Evolutionary conservation across 331 rosid genomes (phyloP), one percentile per base, ranked within the genome.

Genomic region (Ulmus americana): DNA sequence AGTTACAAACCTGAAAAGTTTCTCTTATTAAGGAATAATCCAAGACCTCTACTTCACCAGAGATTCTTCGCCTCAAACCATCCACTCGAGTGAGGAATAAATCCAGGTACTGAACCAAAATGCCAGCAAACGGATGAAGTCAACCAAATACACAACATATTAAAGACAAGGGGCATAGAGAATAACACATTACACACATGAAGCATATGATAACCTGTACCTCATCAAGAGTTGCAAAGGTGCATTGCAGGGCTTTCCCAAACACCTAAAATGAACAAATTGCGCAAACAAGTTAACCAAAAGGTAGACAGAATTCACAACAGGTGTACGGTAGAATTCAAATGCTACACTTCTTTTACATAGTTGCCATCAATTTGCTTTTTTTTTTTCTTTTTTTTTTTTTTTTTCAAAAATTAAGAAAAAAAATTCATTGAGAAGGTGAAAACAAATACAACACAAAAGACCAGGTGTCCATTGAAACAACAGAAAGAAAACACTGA

Each of bases 31-130:
- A 69, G 65, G 80, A 77, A 76, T 71, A 85, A 61, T 86, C 87
- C 83, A 84, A 54, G 55, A 43, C 71, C 73, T 79, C 86, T 52
- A 15, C 56, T 75, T 78, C 81, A 56, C 41, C 15, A 39, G 83
- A 61, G 68, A 92, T 76, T 80, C 91, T 86, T 73, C 98, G 83
- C 78, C 98, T 85, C 79, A 92, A 78, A 74, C 98, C 85, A 79
- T 92, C 98, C 61, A 79, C 75, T 58, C 95, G 89, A 44, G 97
- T 92, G 66, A 89, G 90, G 78, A 83, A 89, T 77, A 92, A 78
- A 74, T 86, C 95, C 79, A 81, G 80, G 75, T 86, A 87, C 98
- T 88, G 86, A 79, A 68, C 66, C 73, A 63, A 44, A 52, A 44
- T 38, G 58, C 46, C 49, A 71, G 16, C 15, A n/a, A 68, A 62